Percentiles rank a stretch among this genome's conserved stretches.
Evolutionary conservation across 495 filamentous ascomycete genomes (phyloP).

Genomic region (Talaromyces ruber): DNA sequence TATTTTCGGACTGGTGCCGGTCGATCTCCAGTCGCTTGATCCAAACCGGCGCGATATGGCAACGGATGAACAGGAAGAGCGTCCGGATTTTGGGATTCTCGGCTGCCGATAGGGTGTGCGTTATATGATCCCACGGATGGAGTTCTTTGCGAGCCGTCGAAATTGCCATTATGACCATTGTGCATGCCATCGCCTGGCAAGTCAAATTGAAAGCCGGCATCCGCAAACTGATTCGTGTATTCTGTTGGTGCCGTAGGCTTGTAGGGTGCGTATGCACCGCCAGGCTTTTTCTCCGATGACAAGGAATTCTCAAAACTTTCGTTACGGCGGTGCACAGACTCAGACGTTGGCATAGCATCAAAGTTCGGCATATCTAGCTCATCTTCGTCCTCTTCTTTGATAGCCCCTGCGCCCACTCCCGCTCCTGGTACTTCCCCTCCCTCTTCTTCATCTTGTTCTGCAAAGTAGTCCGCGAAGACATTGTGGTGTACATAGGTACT

Average conservation of each 20-base stretch:
- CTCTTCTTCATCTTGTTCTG: constrained; percentile 10
- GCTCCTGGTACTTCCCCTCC: background rate
- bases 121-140: constrained; percentile 13
- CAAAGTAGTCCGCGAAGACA: constrained; percentile 34
- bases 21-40: constrained; percentile 34
- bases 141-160: constrained; percentile 1
- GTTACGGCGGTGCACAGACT: constrained; percentile 3
- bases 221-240: constrained; percentile 51
- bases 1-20: constrained; percentile 72
- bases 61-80: constrained; percentile 67
- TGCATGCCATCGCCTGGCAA: constrained; percentile 44
- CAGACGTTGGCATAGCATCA: constrained; percentile 47
- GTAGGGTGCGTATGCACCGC: constrained; percentile 23
- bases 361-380: constrained; percentile 66
- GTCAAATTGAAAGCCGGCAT: constrained; percentile 55
- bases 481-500: constrained; percentile 3
- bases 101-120: constrained; percentile 11
- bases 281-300: background rate
- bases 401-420: background rate
- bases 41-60: constrained; percentile 71
- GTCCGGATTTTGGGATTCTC: constrained; percentile 44
- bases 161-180: constrained; percentile 5
- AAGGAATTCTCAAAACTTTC: constrained; percentile 3
- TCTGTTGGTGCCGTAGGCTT: constrained; percentile 47
- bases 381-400: constrained; percentile 14